Conservation (phyloP, 169 alveolate species). For the Eimeria zaria region DNA sequence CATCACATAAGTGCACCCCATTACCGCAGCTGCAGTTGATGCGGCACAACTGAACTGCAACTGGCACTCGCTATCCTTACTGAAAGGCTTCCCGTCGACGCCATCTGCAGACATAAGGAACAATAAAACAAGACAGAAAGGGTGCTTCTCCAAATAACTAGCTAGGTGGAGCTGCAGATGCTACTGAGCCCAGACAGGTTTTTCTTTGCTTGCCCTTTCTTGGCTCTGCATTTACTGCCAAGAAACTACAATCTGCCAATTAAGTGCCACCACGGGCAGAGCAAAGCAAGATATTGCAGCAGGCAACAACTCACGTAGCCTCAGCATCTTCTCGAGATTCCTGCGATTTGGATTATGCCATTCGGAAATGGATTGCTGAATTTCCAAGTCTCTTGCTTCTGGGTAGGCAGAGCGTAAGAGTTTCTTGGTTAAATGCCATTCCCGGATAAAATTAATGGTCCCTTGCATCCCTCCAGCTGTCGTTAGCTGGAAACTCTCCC, state of each 20-base stretch:
- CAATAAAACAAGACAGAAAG: background rate
- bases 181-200: background rate
- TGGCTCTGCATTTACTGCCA: background rate
- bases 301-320: slow-evolving; percentile 28
- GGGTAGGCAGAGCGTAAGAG: slow-evolving; percentile 33
- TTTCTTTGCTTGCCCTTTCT: background rate
- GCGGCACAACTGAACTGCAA: background rate
- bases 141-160: background rate
- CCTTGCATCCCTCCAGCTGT: slow-evolving; percentile 34
- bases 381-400: slow-evolving; percentile 25
- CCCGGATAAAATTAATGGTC: slow-evolving; percentile 18
- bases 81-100: slow-evolving; percentile 67
- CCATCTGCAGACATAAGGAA: slow-evolving; percentile 44
- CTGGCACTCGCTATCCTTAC: slow-evolving; percentile 2
- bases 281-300: background rate
- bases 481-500: slow-evolving; percentile 5
- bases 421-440: slow-evolving; percentile 49
- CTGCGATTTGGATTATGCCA: slow-evolving; percentile 34
- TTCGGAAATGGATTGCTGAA: slow-evolving; percentile 27
- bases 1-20: background rate
- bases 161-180: background rate
- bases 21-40: background rate
- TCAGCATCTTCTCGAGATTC: slow-evolving; percentile 37
- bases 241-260: background rate
- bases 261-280: background rate